phyloP scores from a whole-genome alignment of 2,329 filamentous ascomycete genomes.

The Trematosphaeria pertusa region DNA sequence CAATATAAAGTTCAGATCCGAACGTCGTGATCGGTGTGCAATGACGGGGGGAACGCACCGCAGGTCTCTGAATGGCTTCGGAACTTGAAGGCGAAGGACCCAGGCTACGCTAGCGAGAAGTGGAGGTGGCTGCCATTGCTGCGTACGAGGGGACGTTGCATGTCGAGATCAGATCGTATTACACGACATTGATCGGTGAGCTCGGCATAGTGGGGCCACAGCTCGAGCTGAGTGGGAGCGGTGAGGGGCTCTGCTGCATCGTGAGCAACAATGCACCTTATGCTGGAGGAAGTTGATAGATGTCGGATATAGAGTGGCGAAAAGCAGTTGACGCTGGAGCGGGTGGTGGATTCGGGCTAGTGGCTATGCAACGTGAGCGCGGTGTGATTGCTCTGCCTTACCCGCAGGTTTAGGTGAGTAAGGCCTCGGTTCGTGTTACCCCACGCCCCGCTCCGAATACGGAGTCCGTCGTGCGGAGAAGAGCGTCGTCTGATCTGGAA shows the following conservation, averaged over 20 bases:
- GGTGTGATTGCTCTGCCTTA: conserved; percentile 16
- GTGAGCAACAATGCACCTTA: conserved; percentile 21
- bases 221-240: conserved; percentile 7
- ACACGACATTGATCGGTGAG: conserved; percentile 15
- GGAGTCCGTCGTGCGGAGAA: too few species aligned
- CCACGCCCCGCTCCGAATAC: too few species aligned
- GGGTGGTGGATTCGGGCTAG: not conserved
- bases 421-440: conserved; percentile 3
- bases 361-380: conserved; percentile 19
- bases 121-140: conserved; percentile 2
- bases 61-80: conserved; percentile 5
- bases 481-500: too few species aligned
- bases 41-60: too few species aligned
- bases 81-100: conserved; percentile 9
- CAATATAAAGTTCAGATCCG: conserved; percentile 5
- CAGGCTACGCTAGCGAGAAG: conserved; percentile 1
- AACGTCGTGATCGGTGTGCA: too few species aligned
- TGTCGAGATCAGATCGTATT: conserved; percentile 16
- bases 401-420: conserved; percentile 14
- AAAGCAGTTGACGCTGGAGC: conserved; percentile 1
- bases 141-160: conserved; percentile 9
- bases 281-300: conserved; percentile 10
- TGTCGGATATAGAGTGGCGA: conserved; percentile 2
- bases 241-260: conserved; percentile 12
- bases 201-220: not conserved